A percentile compares a stretch with the other conserved stretches of the same genome.
Conservation (phyloP, 2,329 filamentous ascomycete genomes). For the Macrophomina phaseolina region DNA sequence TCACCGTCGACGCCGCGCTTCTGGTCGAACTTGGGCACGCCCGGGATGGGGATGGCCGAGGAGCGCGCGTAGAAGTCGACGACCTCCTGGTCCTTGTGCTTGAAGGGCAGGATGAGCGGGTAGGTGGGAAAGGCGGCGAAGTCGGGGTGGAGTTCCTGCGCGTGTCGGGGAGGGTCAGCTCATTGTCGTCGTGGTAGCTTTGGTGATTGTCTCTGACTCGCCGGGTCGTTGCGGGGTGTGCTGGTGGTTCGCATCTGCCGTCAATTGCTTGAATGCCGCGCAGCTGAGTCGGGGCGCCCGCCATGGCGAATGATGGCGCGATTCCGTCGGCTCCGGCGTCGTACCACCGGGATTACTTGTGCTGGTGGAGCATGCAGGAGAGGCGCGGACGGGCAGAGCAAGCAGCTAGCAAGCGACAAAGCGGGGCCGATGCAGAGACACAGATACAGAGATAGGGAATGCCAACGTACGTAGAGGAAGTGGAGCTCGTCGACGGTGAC, state of each 20-base stretch:
- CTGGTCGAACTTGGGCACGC: constrained; percentile 76
- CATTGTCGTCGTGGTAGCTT: background rate
- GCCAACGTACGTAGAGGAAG: constrained; percentile 77
- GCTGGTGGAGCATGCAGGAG: background rate
- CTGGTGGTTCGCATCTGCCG: too few relatives aligned
- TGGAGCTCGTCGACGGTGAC: constrained; percentile 86
- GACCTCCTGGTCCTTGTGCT: constrained; percentile 73
- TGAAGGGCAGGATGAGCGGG: constrained; percentile 82
- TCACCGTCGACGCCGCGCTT: constrained; percentile 82
- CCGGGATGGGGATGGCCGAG: constrained; percentile 72
- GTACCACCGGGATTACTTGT: background rate
- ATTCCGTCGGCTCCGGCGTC: background rate
- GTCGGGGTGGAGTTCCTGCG: constrained; percentile 81
- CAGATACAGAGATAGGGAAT: constrained; percentile 1
- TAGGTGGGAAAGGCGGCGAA: constrained; percentile 92
- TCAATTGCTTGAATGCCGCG: too few relatives aligned
- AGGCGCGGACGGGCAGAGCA: background rate
- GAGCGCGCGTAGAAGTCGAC: constrained; percentile 82
- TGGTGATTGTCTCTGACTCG: too few relatives aligned
- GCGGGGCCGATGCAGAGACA: background rate
- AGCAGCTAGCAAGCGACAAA: background rate
- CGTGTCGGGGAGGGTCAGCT: background rate
- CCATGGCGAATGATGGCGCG: background rate
- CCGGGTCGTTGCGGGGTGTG: too few relatives aligned
- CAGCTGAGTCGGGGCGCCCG: too few relatives aligned